Evolutionary conservation across 768 basidiomycete species (phyloP).

Genomic region (Phylloporus sp.): DNA sequence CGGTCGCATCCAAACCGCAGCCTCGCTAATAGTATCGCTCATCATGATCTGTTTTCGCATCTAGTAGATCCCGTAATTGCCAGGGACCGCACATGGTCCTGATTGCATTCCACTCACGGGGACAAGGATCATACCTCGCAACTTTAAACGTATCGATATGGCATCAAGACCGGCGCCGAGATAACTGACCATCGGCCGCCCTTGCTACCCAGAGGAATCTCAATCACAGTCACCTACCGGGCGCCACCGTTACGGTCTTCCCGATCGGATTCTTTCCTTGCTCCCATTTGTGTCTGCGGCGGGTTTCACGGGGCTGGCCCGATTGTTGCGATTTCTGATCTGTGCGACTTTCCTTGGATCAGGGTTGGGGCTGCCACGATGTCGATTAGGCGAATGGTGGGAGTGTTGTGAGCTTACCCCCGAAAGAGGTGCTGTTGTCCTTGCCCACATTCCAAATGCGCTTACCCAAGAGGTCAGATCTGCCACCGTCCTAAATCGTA

Average conservation of each 20-base stretch:
- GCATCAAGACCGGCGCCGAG: constrained; percentile 19
- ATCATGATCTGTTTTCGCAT: constrained; percentile 22
- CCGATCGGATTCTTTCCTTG: constrained; percentile 3
- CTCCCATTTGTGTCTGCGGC: neutral
- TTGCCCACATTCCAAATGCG: constrained; percentile 16
- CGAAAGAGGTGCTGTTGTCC: constrained; percentile 14
- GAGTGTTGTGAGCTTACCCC: constrained; percentile 12
- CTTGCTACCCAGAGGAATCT: constrained; percentile 6
- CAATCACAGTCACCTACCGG: constrained; percentile 20
- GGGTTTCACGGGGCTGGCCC: constrained; percentile 6
- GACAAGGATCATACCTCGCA: constrained; percentile 12
- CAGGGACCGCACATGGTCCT: constrained; percentile 22
- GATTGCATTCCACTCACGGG: constrained; percentile 20
- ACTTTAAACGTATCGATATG: constrained; percentile 23
- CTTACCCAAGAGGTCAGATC: constrained; percentile 27
- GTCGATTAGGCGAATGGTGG: constrained; percentile 18
- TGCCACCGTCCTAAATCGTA: constrained; percentile 24
- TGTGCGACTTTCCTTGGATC: constrained; percentile 12
- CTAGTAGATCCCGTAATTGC: constrained; percentile 19
- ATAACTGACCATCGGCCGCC: constrained; percentile 18
- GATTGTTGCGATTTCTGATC: constrained; percentile 10
- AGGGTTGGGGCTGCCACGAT: constrained; percentile 14
- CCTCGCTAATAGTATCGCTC: constrained; percentile 18
- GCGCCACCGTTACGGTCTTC: constrained; percentile 22
- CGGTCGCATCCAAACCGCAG: constrained; percentile 9